phyloP scores from a whole-genome alignment of 371 early-diverging fungal species.

The Syncephalis plumigaleata region DNA sequence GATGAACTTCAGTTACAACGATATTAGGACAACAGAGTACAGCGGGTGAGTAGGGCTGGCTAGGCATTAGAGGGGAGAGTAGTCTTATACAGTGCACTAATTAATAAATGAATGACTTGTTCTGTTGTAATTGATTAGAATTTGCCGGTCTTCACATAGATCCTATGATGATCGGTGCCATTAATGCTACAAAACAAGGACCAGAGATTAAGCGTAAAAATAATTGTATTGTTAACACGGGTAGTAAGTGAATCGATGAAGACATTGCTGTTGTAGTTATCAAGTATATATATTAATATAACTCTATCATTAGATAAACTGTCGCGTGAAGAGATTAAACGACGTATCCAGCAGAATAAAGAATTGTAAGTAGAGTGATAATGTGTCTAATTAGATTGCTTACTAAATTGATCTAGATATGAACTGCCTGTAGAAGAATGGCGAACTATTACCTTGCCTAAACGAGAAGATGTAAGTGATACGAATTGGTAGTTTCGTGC shows the following conservation, averaged over 20 bases:
- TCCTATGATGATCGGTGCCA: constrained; percentile 59
- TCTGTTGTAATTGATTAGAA: constrained; percentile 21
- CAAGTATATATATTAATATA: background rate
- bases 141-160: constrained; percentile 85
- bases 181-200: constrained; percentile 64
- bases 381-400: background rate
- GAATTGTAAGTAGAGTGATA: constrained; percentile 25
- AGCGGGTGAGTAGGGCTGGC: constrained; percentile 30
- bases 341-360: constrained; percentile 45
- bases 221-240: constrained; percentile 77
- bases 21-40: constrained; percentile 86
- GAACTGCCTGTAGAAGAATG: constrained; percentile 50
- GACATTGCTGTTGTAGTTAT: constrained; percentile 1
- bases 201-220: constrained; percentile 72
- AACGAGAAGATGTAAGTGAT: constrained; percentile 33
- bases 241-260: constrained; percentile 35
- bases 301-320: constrained; percentile 27
- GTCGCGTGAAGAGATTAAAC: constrained; percentile 52
- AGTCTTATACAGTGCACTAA: background rate
- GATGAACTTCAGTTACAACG: constrained; percentile 87
- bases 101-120: background rate
- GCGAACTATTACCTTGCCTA: constrained; percentile 41
- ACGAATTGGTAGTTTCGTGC: too few species aligned
- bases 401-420: constrained; percentile 19
- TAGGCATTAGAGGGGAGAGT: background rate